phyloP scores from a whole-genome alignment of 2,329 filamentous ascomycete species.

The Talaromyces funiculosus region DNA sequence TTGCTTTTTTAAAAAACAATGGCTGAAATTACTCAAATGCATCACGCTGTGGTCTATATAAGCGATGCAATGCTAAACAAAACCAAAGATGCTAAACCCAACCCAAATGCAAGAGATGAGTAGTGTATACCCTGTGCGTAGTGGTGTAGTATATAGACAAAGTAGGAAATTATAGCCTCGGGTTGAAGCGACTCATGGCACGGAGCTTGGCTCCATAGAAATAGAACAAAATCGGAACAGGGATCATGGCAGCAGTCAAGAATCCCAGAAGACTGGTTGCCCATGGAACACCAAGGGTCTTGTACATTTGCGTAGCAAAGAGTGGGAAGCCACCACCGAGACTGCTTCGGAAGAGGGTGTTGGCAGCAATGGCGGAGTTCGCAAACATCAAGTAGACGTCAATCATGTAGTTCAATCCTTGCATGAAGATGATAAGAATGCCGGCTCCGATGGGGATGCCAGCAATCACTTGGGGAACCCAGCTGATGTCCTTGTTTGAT shows the following conservation, averaged over 20 bases:
- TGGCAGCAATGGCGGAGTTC: conserved; percentile 37
- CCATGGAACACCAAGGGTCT: conserved; percentile 36
- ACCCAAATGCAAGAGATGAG: neutral
- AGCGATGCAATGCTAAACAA: neutral
- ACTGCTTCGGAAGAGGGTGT: conserved; percentile 31
- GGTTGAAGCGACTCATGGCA: conserved; percentile 35
- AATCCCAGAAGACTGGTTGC: conserved; percentile 37
- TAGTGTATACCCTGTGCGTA: neutral
- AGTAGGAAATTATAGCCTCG: conserved; percentile 11
- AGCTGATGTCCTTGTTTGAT: conserved; percentile 36
- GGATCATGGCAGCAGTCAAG: conserved; percentile 36
- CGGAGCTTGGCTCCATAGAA: conserved; percentile 43
- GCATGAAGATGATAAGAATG: conserved; percentile 41
- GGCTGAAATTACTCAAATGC: no score
- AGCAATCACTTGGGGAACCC: conserved; percentile 43
- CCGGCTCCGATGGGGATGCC: conserved; percentile 41
- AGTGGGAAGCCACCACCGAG: conserved; percentile 33
- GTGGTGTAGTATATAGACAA: neutral
- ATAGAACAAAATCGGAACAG: conserved; percentile 47
- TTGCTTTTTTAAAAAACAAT: no score
- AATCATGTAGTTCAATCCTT: conserved; percentile 40
- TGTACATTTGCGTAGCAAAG: conserved; percentile 35
- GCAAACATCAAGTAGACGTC: conserved; percentile 38
- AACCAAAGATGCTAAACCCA: neutral
- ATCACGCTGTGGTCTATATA: neutral